A percentile compares a stretch with the other conserved stretches of the same genome.
phyloP scores from a whole-genome alignment of 2,329 filamentous ascomycete genomes.

The Arachnomyces sp. region DNA sequence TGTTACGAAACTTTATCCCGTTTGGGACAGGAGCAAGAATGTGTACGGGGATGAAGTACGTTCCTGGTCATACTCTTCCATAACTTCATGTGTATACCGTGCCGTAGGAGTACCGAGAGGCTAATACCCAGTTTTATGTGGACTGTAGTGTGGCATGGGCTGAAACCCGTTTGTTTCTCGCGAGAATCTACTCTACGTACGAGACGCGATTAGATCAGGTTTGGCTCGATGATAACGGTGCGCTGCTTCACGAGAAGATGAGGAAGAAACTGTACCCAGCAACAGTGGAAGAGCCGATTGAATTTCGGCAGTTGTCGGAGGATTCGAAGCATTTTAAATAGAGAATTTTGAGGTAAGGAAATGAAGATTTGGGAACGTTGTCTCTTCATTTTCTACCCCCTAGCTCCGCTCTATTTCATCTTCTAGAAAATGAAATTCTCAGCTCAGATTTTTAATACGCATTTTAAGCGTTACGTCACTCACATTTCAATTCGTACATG shows the following conservation, averaged over 20 bases:
- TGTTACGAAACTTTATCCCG: conserved; percentile 45
- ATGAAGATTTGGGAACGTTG: too few species aligned
- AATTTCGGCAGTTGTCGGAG: conserved; percentile 1
- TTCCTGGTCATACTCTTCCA: background rate
- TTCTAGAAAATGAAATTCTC: too few species aligned
- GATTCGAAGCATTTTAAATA: background rate
- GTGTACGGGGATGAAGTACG: conserved; percentile 20
- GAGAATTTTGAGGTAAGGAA: too few species aligned
- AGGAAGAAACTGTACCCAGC: conserved; percentile 11
- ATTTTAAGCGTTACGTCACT: too few species aligned
- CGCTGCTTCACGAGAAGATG: conserved; percentile 4
- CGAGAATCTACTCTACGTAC: conserved; percentile 12
- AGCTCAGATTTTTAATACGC: too few species aligned
- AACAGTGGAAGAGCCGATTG: conserved; percentile 8
- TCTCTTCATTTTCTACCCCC: too few species aligned
- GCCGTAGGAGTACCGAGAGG: background rate
- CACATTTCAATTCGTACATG: too few species aligned
- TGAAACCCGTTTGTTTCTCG: conserved; percentile 9
- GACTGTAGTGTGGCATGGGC: conserved; percentile 10
- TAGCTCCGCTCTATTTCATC: too few species aligned
- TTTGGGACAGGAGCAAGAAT: conserved; percentile 48
- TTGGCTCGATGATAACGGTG: conserved; percentile 5
- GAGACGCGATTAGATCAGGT: conserved; percentile 7
- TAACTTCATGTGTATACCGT: background rate
- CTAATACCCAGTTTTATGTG: conserved; percentile 4